Base-by-base conservation (phyloP, 2,329 filamentous ascomycete species). In the Talaromyces sp. region DNA sequence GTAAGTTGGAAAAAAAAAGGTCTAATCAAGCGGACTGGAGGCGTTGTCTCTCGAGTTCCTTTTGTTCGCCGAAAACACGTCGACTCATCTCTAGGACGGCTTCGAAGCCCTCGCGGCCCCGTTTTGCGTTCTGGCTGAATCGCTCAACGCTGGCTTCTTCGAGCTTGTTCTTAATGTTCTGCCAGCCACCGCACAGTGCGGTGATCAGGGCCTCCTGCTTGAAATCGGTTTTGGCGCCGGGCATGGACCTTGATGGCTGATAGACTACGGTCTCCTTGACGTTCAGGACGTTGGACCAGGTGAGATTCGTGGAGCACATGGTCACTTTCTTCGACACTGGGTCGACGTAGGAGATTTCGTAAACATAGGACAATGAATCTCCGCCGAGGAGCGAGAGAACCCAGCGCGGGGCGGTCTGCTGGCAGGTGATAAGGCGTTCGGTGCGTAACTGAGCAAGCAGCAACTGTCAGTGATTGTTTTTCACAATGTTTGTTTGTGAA, bases 281-380 rank as follows among this genome's bases (percentile, higher is more conserved):
- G 71, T 85, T 91, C 73, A 98, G 82, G 58, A 99, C 84, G 71
- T 98, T 96, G 64, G 87, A 89, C 85, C 87, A 95, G 8, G 95
- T 98, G 73, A 99, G 82, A 78, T 99, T 99, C 74, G 91, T 91
- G 66, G 90, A 95, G 75, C 93, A 92, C 90, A 99, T 96, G 63
- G 93, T 98, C 71, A 99, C 91, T 65, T 90, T 96, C 78, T 93
- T 91, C 64, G 82, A 81, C 49, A 76, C 71, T 0, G 91, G 91
- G 76, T 98, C 91, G 72, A 99, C 93, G 76, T 98, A 98, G 62
- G 90, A 96, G 51, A 93, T 90, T 80, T 99, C 95, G 77, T 93
- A 96, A 66, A 98, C 92, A 75, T 93, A 89, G 65, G 89, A 93
- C 62, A 89, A 90, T 63, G 95, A 89, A 66, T 86, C 83, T 68